phyloP scores from a whole-genome alignment of 805 yeast genomes.

The Candida takata region DNA sequence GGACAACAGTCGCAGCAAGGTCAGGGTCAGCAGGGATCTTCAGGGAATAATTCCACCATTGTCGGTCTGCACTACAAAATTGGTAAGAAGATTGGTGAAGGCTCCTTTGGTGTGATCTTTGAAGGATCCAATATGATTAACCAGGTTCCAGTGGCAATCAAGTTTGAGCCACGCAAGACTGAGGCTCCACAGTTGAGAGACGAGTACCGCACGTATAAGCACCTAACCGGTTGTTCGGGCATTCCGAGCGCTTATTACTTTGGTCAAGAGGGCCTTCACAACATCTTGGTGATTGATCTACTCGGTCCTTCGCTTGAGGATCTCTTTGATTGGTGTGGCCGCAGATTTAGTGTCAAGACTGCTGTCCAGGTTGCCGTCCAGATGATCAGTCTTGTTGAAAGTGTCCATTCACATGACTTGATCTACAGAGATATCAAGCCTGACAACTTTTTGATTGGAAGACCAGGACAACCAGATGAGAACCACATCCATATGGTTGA shows the following conservation, averaged over 20 bases:
- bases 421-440: constrained; percentile 82
- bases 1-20: constrained; percentile 4
- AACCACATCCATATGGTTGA: constrained; percentile 70
- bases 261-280: constrained; percentile 81
- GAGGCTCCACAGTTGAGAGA: constrained; percentile 83
- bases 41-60: constrained; percentile 23
- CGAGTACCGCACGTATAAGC: constrained; percentile 73
- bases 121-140: constrained; percentile 72
- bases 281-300: constrained; percentile 67
- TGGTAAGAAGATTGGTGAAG: constrained; percentile 83
- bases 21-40: constrained; percentile 4
- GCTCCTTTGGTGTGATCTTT: constrained; percentile 79
- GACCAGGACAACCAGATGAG: constrained; percentile 51
- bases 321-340: constrained; percentile 82
- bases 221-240: constrained; percentile 60
- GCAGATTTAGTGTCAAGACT: constrained; percentile 64
- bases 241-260: constrained; percentile 81
- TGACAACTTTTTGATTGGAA: constrained; percentile 71
- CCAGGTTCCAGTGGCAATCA: constrained; percentile 61
- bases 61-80: constrained; percentile 62
- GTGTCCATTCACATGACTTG: constrained; percentile 68
- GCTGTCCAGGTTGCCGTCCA: constrained; percentile 71
- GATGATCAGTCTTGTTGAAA: constrained; percentile 67
- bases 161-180: constrained; percentile 72
- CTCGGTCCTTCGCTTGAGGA: constrained; percentile 80